A percentile compares a stretch with the other conserved stretches of the same genome.
Evolutionary conservation across 257 asterid species (phyloP).

Genomic region (Linderniella brevidens): DNA sequence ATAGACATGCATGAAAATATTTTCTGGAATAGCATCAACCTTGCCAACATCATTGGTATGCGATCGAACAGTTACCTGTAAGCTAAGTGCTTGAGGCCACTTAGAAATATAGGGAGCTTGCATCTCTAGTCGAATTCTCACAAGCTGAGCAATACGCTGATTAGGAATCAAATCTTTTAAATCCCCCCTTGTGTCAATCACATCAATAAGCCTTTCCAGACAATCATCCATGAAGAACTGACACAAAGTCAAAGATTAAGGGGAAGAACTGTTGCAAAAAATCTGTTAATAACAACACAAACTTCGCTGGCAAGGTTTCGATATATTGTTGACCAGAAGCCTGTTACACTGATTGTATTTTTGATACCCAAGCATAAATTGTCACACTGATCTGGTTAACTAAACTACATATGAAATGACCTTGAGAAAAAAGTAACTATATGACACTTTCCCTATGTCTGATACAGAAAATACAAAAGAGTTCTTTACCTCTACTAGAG

Average conservation of each 20-base stretch:
- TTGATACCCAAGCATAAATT: no score
- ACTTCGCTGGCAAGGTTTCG: no score
- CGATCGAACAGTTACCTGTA: slow-evolving; percentile 39
- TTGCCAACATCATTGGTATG: slow-evolving; percentile 4
- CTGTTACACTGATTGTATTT: no score
- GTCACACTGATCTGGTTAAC: no score
- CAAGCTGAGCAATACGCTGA: slow-evolving; percentile 59
- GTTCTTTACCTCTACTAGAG: slow-evolving; percentile 63
- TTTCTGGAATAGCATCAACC: not conserved
- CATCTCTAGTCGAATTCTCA: slow-evolving; percentile 75
- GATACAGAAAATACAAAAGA: not conserved
- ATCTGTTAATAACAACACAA: not conserved
- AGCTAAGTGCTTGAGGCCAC: slow-evolving; percentile 95
- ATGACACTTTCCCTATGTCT: not conserved
- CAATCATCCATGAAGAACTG: slow-evolving; percentile 97
- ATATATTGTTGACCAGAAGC: no score
- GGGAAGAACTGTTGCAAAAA: not conserved
- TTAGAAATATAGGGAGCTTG: slow-evolving; percentile 87
- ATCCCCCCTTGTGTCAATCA: slow-evolving; percentile 47
- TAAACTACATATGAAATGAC: not conserved
- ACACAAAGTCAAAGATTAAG: slow-evolving; percentile 9
- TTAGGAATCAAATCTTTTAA: slow-evolving; percentile 50
- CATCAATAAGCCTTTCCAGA: slow-evolving; percentile 62
- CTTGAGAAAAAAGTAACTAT: not conserved
- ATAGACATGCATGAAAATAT: not conserved